Evolutionary conservation across 2,329 filamentous ascomycete species (phyloP), one percentile per base, ranked within the genome.

Genomic region (Chaetothyriales sp.): DNA sequence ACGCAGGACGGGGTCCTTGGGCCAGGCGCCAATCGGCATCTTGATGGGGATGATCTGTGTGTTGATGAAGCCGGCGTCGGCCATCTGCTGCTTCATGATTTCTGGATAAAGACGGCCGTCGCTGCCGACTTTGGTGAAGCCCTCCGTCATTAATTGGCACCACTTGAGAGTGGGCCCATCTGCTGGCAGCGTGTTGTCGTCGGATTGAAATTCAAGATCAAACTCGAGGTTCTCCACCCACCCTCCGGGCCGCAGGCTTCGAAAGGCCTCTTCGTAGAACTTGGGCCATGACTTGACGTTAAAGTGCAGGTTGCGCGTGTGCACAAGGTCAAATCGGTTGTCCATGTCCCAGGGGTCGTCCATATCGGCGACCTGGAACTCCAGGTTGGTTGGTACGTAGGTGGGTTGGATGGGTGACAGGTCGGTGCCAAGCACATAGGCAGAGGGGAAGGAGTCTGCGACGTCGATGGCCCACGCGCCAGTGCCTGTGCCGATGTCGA

Each of bases 401-500:
- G 49, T 57, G 1, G 66, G 66, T 48, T 68, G 68, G 6, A 67
- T 70, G n/a, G 67, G 65, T 48, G 60, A 63, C 5, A 69, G 59
- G 49, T 69, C 66, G 5, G 62, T 67, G 7, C 66, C 68, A 18
- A 59, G 47, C 46, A 62, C 61, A 49, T 57, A 51, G 1, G 66
- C 63, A 25, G 59, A 58, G 2, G 67, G 66, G 49, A 62, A 67
- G 47, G 62, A 60, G 53, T 69, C 66, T 15, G 66, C 68, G 43
- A 69, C 64, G 43, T 70, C 66, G 22, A 70, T 65, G 5, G 68
- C 67, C 81, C 81, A 84, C 63, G 78, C 78, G 1, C 79, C 79
- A 0, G 77, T 79, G 12, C 79, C 79, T 6, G 75, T 79, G 44
- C 77, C 76, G 10, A 80, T 66, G 57, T 80, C 77, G 6, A 80